Evolutionary conservation across 129 eudicot species (phyloP).

Genomic region (Pseudognaphalium luteoalbum): DNA sequence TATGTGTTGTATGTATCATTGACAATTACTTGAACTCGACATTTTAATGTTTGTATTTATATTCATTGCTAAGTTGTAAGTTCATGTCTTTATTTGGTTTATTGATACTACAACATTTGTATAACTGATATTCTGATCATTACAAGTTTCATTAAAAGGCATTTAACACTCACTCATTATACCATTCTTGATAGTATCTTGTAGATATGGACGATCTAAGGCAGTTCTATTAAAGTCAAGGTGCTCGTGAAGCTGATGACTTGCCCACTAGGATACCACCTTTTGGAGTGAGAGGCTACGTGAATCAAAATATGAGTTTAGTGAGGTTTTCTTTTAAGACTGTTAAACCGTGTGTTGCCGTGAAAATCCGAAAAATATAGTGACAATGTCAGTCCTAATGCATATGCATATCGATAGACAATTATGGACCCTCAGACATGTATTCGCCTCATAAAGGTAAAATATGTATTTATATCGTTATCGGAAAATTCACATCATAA

Average conservation of each 20-base stretch:
- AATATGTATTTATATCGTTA: too few species aligned
- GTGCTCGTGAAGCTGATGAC: conserved; percentile 84
- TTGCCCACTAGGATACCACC: conserved; percentile 77
- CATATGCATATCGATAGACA: too few species aligned
- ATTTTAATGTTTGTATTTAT: not conserved
- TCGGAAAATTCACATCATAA: too few species aligned
- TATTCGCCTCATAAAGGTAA: too few species aligned
- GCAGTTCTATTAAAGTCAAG: conserved; percentile 63
- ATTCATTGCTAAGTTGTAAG: not conserved
- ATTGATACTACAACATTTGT: not conserved
- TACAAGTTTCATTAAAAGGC: not conserved
- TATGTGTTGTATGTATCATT: not conserved
- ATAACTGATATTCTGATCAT: conserved; percentile 5
- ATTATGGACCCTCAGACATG: too few species aligned
- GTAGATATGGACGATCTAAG: conserved; percentile 88
- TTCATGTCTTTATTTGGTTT: not conserved
- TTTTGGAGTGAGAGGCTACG: conserved; percentile 99
- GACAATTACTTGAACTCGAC: not conserved
- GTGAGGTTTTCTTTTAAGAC: conserved; percentile 56
- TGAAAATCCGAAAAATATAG: too few species aligned
- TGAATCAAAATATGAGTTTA: conserved; percentile 87
- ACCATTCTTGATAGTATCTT: conserved; percentile 12
- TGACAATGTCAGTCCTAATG: too few species aligned
- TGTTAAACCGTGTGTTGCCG: not conserved
- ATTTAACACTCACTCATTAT: not conserved